phyloP scores from a whole-genome alignment of 1,139 yeast genomes.

The Protomyces inouyei region DNA sequence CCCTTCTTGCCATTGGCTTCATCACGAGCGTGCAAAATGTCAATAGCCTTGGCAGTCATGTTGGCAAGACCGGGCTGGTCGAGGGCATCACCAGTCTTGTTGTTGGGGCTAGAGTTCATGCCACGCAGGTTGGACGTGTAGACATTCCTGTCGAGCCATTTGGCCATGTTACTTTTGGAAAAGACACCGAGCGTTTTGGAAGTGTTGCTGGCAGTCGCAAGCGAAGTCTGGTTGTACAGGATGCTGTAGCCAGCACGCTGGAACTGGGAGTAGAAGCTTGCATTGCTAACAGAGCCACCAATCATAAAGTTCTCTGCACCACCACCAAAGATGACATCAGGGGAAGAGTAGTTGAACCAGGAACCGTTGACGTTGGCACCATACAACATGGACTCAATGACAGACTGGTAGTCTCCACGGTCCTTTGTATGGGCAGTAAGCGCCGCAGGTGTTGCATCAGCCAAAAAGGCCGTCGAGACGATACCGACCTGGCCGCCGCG shows the following conservation, averaged over 20 bases:
- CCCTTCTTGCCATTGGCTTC: not conserved
- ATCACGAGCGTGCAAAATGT: slow-evolving; percentile 9
- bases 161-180: not conserved
- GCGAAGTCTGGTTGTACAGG: slow-evolving; percentile 1
- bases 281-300: slow-evolving; percentile 7
- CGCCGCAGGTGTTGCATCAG: slow-evolving; percentile 10
- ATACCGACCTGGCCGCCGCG: slow-evolving; percentile 8
- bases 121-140: slow-evolving; percentile 6
- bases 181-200: slow-evolving; percentile 6
- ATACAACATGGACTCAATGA: not conserved
- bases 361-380: not conserved
- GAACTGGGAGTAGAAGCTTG: slow-evolving; percentile 11
- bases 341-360: slow-evolving; percentile 2
- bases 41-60: slow-evolving; percentile 14
- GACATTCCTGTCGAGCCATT: slow-evolving; percentile 15
- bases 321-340: slow-evolving; percentile 7
- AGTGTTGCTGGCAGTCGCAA: not conserved
- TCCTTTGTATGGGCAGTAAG: slow-evolving; percentile 6
- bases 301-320: slow-evolving; percentile 11
- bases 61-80: slow-evolving; percentile 15
- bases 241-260: not conserved
- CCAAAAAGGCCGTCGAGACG: slow-evolving; percentile 8
- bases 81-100: slow-evolving; percentile 2
- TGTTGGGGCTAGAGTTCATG: slow-evolving; percentile 1
- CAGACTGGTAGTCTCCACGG: slow-evolving; percentile 3